Percentiles rank a stretch among this genome's conserved stretches.
These are phyloP conservation scores for Suillus clintonianus DNA, from an alignment of 768 basidiomycete genomes.

Conservation along the genomic window DNA sequence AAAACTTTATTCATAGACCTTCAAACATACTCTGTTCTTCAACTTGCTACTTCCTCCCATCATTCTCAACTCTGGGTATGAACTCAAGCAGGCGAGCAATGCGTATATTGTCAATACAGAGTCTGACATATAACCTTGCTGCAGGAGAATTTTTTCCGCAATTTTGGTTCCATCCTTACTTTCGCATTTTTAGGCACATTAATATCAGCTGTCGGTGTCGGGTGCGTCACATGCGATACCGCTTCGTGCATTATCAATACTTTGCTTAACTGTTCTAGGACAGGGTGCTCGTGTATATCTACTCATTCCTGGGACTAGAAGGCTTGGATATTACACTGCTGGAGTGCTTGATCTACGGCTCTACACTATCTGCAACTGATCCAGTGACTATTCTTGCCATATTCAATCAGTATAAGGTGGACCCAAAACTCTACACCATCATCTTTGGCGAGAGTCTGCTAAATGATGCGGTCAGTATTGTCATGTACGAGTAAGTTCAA, in stretches of 20 bases:
- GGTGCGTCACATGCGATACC: constrained; percentile 53
- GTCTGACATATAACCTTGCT: not conserved
- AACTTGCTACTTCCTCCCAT: constrained; percentile 98
- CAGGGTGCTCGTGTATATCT: constrained; percentile 93
- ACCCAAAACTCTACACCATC: constrained; percentile 94
- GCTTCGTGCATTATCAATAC: not conserved
- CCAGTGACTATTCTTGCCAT: constrained; percentile 98
- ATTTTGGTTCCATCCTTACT: constrained; percentile 93
- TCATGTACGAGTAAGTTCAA: constrained; percentile 95
- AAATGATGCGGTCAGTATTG: constrained; percentile 99
- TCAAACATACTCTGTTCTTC: constrained; percentile 97
- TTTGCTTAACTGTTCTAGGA: constrained; percentile 49
- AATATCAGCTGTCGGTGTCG: constrained; percentile 93
- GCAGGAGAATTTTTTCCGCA: constrained; percentile 97
- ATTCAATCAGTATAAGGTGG: constrained; percentile 98
- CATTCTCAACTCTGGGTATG: constrained; percentile 96
- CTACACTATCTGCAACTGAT: constrained; percentile 95
- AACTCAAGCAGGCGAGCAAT: constrained; percentile 83
- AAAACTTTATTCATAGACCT: constrained; percentile 57
- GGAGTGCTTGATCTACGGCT: constrained; percentile 96
- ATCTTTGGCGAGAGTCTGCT: constrained; percentile 97
- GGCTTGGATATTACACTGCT: constrained; percentile 81
- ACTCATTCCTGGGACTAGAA: constrained; percentile 91
- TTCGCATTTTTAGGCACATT: constrained; percentile 96
- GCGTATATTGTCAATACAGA: not conserved